Evolutionary conservation across 768 basidiomycete genomes (phyloP), one percentile per base, ranked within the genome.

Genomic region (Tricholoma matsutake): DNA sequence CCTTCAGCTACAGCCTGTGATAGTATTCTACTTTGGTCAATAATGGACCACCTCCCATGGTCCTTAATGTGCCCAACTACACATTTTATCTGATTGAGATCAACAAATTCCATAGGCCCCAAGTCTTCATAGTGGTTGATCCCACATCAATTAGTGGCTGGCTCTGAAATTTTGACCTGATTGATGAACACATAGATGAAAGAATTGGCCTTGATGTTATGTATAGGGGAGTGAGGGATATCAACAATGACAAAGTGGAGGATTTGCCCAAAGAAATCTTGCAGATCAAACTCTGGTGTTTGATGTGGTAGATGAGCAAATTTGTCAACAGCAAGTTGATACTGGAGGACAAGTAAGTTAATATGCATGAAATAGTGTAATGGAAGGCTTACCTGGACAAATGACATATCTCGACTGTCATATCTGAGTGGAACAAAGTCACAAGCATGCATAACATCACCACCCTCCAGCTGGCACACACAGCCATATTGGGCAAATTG

Each of bases 271-370:
- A 71, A 76, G 10, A 25, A 25, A 25, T 25, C 22, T 68, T 63
- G 6, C 9, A 51, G 56, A n/a, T 54, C 51, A 28, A 67, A 69
- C 14, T 65, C 54, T 9, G 67, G 61, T 10, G 14, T 43, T 29
- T 7, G 37, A 2, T 61, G 57, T 7, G 29, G 59, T 11, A 59
- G 39, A 9, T 53, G 58, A 1, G 70, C 67, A 59, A 71, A 60
- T 29, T 41, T 59, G 62, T 78, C 76, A 16, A 76, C 64, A 35
- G 68, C 59, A 10, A 71, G 43, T 41, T 75, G 69, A 62, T 77
- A 77, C 76, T 77, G 37, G n/a, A 51, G 57, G 39, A 20, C 29
- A 41, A 51, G 20, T 31, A 53, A 58, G 39, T 2, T 20, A 45
- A 45, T 20, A 20, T 8, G 18, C 20, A 45, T 2, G 8, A 45